Evolutionary conservation across 2,329 filamentous ascomycete species (phyloP).

Genomic region (Hypoxylon sp.): DNA sequence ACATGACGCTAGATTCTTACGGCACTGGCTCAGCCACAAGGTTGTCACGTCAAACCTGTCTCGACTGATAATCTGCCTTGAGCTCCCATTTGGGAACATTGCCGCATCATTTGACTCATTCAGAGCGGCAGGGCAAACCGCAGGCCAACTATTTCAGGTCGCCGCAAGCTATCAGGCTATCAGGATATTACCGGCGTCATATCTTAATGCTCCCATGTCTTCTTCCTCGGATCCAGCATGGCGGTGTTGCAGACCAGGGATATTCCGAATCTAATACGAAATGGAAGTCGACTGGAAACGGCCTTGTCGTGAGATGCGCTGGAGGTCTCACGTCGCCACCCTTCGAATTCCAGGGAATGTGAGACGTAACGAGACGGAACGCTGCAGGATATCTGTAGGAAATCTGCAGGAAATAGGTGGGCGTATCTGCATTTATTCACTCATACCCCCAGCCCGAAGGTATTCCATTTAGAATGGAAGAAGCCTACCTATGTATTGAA

Average conservation of each 20-base stretch:
- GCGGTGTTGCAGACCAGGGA: constrained; percentile 13
- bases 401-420: too few relatives aligned
- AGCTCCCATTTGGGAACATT: constrained; percentile 14
- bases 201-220: constrained; percentile 10
- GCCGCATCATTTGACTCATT: constrained; percentile 36
- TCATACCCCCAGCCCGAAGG: too few relatives aligned
- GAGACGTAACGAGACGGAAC: constrained; percentile 1
- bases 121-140: constrained; percentile 19
- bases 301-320: constrained; percentile 2
- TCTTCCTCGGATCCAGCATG: constrained; percentile 7
- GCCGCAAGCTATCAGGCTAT: constrained; percentile 28
- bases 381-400: constrained; percentile 23
- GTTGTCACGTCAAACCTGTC: constrained; percentile 6
- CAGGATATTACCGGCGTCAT: constrained; percentile 20
- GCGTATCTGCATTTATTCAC: constrained; percentile 17
- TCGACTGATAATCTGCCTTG: constrained; percentile 33
- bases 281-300: constrained; percentile 1
- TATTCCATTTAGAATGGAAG: constrained; percentile 18
- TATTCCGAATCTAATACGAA: constrained; percentile 19
- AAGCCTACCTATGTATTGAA: constrained; percentile 7
- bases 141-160: constrained; percentile 10
- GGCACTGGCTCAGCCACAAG: constrained; percentile 39
- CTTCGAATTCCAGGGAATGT: neutral
- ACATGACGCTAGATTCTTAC: constrained; percentile 11
- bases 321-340: neutral